Evolutionary conservation across 202 grass and related monocot genomes (phyloP).

Genomic region (Schoenoplectus tabernaemontani): DNA sequence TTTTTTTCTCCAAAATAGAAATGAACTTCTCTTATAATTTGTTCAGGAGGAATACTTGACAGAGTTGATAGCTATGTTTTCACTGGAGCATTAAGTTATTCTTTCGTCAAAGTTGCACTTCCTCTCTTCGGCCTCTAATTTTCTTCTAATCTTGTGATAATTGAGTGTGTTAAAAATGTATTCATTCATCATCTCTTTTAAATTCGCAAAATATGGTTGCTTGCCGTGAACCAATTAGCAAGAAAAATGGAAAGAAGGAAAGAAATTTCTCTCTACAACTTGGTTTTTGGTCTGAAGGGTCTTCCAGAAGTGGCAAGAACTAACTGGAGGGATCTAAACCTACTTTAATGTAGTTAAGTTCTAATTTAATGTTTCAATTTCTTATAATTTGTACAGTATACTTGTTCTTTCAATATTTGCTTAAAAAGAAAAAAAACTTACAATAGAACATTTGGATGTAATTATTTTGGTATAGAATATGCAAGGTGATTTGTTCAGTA

Average conservation of each 20-base stretch:
- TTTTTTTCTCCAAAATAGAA: background rate
- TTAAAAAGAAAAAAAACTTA: background rate
- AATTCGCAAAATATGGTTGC: background rate
- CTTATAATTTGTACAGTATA: conserved; percentile 3
- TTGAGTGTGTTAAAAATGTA: background rate
- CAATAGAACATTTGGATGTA: background rate
- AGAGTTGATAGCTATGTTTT: conserved; percentile 92
- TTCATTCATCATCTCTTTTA: background rate
- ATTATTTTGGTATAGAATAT: background rate
- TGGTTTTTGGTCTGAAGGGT: background rate
- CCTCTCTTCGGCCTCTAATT: conserved; percentile 61
- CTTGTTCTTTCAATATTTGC: background rate
- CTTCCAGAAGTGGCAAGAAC: background rate
- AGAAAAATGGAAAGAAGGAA: background rate
- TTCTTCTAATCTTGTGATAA: conserved; percentile 14
- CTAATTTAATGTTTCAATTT: background rate
- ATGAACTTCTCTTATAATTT: background rate
- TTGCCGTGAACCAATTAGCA: background rate
- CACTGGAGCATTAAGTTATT: conserved; percentile 89
- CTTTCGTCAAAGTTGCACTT: conserved; percentile 64
- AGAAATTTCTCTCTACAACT: background rate
- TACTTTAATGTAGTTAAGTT: background rate
- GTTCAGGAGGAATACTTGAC: conserved; percentile 91
- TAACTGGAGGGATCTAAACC: background rate
- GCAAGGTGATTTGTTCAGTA: background rate